Evolutionary conservation across 2,329 filamentous ascomycete species (phyloP).

Genomic region (Calycina herbarum): DNA sequence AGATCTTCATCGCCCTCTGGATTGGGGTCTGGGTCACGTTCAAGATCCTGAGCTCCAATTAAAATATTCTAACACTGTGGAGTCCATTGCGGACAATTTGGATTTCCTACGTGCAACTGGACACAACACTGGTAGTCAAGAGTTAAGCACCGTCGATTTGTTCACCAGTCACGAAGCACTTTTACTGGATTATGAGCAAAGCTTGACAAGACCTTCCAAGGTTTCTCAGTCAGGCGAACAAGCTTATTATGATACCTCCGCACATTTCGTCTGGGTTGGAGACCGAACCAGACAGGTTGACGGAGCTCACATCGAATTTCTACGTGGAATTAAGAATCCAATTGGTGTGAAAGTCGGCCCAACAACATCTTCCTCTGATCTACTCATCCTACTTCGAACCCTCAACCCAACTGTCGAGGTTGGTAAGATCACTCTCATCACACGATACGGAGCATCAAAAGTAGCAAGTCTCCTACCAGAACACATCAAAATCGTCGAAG

Average conservation of each 20-base stretch:
- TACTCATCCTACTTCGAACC: conserved; percentile 76
- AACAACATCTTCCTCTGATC: conserved; percentile 72
- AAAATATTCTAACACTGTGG: conserved; percentile 83
- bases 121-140: conserved; percentile 76
- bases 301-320: conserved; percentile 94
- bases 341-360: conserved; percentile 97
- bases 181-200: conserved; percentile 90
- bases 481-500: conserved; percentile 87
- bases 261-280: conserved; percentile 98
- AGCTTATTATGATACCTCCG: conserved; percentile 89
- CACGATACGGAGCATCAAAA: conserved; percentile 81
- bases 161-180: conserved; percentile 96
- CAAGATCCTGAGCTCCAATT: conserved; percentile 78
- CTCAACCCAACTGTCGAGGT: conserved; percentile 81
- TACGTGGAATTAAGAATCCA: conserved; percentile 92
- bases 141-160: conserved; percentile 84
- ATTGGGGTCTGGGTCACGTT: conserved; percentile 94
- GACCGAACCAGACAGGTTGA: conserved; percentile 93
- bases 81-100: conserved; percentile 83
- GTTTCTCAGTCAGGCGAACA: conserved; percentile 49
- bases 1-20: conserved; percentile 87
- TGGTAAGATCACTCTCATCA: conserved; percentile 95
- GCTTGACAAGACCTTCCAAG: conserved; percentile 74
- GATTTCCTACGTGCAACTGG: conserved; percentile 95
- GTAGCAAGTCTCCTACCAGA: conserved; percentile 73